These are phyloP conservation scores for Epichloe sibirici DNA, from an alignment of 2,329 filamentous ascomycete species.

Conservation along the genomic window DNA sequence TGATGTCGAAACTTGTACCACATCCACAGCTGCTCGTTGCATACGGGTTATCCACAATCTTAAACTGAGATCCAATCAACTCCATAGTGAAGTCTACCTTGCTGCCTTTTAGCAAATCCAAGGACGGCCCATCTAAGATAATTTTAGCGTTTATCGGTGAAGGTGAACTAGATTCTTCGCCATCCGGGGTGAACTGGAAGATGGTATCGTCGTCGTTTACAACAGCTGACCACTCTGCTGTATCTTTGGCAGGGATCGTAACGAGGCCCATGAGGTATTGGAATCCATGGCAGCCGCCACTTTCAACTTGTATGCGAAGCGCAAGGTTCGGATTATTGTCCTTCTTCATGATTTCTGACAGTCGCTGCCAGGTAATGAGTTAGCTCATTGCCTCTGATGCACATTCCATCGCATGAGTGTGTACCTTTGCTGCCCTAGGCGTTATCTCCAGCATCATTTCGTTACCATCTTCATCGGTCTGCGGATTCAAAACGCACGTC, in stretches of 20 bases:
- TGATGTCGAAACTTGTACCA: constrained; percentile 94
- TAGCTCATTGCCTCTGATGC: neutral
- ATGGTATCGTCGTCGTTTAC: constrained; percentile 71
- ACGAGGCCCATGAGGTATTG: constrained; percentile 91
- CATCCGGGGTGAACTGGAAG: constrained; percentile 56
- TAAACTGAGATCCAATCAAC: constrained; percentile 80
- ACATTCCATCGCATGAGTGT: constrained; percentile 8
- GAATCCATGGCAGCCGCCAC: constrained; percentile 93
- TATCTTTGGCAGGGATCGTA: constrained; percentile 35
- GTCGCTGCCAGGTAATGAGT: constrained; percentile 36
- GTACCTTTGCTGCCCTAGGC: constrained; percentile 64
- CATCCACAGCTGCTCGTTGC: constrained; percentile 94
- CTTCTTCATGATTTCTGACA: constrained; percentile 63
- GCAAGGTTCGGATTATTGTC: constrained; percentile 68
- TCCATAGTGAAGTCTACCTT: constrained; percentile 96
- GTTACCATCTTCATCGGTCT: constrained; percentile 72
- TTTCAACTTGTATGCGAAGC: constrained; percentile 84
- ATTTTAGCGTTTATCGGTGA: constrained; percentile 51
- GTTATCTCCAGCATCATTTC: constrained; percentile 76
- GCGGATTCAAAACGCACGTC: constrained; percentile 53
- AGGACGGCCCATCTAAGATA: constrained; percentile 74
- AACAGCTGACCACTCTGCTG: constrained; percentile 21
- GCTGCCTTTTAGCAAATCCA: constrained; percentile 83
- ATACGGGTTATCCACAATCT: constrained; percentile 84
- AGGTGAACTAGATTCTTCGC: constrained; percentile 18